phyloP scores from a whole-genome alignment of 495 filamentous ascomycete genomes.

The Gamarada debralockiae region DNA sequence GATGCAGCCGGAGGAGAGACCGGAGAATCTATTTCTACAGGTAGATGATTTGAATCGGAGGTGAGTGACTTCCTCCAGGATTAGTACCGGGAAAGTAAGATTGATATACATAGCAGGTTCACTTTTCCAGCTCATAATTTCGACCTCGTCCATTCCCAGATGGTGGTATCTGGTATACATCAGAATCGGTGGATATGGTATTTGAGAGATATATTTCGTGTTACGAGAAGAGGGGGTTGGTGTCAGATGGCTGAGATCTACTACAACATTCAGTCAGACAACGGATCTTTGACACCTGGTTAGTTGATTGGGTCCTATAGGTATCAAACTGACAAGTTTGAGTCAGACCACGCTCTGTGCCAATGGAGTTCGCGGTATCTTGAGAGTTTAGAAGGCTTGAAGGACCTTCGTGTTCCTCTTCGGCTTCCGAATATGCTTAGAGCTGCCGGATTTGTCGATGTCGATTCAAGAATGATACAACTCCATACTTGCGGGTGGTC shows the following conservation, averaged over 20 bases:
- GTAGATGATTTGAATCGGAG: constrained; percentile 73
- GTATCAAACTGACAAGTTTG: neutral
- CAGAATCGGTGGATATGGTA: constrained; percentile 75
- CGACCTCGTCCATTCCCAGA: constrained; percentile 84
- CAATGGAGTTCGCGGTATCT: constrained; percentile 71
- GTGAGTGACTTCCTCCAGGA: constrained; percentile 31
- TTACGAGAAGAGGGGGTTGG: constrained; percentile 67
- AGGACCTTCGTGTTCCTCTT: constrained; percentile 67
- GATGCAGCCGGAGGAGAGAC: constrained; percentile 63
- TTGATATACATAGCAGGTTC: too few species aligned
- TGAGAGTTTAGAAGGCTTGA: constrained; percentile 59
- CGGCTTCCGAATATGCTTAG: constrained; percentile 58
- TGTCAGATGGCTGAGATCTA: constrained; percentile 89
- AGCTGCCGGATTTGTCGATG: constrained; percentile 68
- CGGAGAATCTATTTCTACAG: constrained; percentile 69
- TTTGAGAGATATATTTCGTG: constrained; percentile 66
- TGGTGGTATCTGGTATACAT: constrained; percentile 77
- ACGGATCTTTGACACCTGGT: constrained; percentile 69
- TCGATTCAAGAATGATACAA: constrained; percentile 66
- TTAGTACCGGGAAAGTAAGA: too few species aligned
- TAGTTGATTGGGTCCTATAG: constrained; percentile 20
- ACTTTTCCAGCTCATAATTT: constrained; percentile 75
- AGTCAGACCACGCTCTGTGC: constrained; percentile 60
- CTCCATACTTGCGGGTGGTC: constrained; percentile 76
- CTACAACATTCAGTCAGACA: constrained; percentile 85